Base-by-base conservation (phyloP, 129 eudicot genomes). In the Arctium minus region DNA sequence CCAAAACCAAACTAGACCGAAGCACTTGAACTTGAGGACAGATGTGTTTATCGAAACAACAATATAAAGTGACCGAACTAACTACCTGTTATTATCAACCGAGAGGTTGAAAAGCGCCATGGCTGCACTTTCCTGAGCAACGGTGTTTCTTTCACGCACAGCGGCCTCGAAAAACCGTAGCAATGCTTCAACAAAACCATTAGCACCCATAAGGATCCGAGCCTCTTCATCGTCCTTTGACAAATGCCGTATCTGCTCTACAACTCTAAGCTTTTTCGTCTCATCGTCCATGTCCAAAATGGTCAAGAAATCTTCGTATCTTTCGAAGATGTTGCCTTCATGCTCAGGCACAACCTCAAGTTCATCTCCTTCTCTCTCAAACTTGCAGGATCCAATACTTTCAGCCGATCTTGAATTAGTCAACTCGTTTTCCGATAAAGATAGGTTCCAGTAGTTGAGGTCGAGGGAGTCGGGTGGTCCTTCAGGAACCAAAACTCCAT, bases 51-150 rank as follows among this genome's bases (percentile, higher is more conserved):
- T 33, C 36, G 1, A 33, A 33, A 33, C 36, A 33, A 33, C 36
- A 42, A 17, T 17, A 56, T 56, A 17, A 60, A 5, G 17, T 73
- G 74, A 42, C 48, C 4, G 18, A 33, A 39, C 70, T 80, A 53
- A 39, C 72, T 84, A 95, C 98, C 97, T 91, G 93, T 92, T 90
- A 83, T 95, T 95, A 77, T 95, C 88, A 75, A 95, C 93, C 36
- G 94, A 97, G 40, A 95, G 94, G 87, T 95, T 95, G 85, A 95
- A 92, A 64, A 95, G 97, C 40, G 98, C 98, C 97, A 95, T 91
- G 17, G 97, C 94, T 31, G 92, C 97, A 69, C 88, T 87, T 81
- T 95, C 97, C 88, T 92, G 94, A 71, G 97, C 94, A 87, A 75
- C 81, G 15, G 70, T 80, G 75, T 88, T 75, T 79, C 82, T 84